These are phyloP conservation scores for Debaryomyces nepalensis DNA, from an alignment of 1,139 yeast species.

Conservation along the genomic window DNA sequence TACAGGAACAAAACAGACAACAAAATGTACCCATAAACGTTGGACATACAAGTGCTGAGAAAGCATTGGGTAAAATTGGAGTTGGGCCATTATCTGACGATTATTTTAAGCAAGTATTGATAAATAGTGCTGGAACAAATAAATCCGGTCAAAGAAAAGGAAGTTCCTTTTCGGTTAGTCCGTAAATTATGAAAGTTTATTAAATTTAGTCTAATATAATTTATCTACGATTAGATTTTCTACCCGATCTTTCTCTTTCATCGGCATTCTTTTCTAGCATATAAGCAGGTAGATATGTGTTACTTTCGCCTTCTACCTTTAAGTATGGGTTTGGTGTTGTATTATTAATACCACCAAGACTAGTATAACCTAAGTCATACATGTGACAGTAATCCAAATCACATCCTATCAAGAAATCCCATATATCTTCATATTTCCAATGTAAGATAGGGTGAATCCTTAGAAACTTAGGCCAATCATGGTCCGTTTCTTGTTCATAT, in stretches of 20 bases:
- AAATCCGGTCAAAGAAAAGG: constrained; percentile 29
- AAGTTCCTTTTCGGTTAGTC: constrained; percentile 16
- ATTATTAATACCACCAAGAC: constrained; percentile 73
- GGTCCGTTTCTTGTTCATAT: constrained; percentile 71
- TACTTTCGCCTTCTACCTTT: constrained; percentile 28
- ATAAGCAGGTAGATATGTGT: constrained; percentile 64
- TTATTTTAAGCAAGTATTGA: constrained; percentile 44
- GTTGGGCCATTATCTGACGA: constrained; percentile 75
- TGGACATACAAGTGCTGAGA: constrained; percentile 79
- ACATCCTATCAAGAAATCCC: constrained; percentile 65
- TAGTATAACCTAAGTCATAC: constrained; percentile 81
- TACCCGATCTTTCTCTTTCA: constrained; percentile 55
- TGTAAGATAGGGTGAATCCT: constrained; percentile 82
- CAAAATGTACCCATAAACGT: constrained; percentile 47
- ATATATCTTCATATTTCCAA: constrained; percentile 78
- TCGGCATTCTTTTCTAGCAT: constrained; percentile 60
- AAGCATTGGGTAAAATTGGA: constrained; percentile 75
- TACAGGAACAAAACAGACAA: constrained; percentile 32
- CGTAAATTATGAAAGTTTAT: constrained; percentile 7
- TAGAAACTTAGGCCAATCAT: constrained; percentile 84
- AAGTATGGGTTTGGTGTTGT: constrained; percentile 72
- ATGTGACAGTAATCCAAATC: constrained; percentile 64
- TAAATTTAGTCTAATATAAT: constrained; percentile 8
- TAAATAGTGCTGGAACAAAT: constrained; percentile 34
- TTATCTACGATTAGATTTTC: constrained; percentile 19